Evolutionary conservation across 139 green algal species (phyloP).

Genomic region (Tetradesmus lagerheimii): DNA sequence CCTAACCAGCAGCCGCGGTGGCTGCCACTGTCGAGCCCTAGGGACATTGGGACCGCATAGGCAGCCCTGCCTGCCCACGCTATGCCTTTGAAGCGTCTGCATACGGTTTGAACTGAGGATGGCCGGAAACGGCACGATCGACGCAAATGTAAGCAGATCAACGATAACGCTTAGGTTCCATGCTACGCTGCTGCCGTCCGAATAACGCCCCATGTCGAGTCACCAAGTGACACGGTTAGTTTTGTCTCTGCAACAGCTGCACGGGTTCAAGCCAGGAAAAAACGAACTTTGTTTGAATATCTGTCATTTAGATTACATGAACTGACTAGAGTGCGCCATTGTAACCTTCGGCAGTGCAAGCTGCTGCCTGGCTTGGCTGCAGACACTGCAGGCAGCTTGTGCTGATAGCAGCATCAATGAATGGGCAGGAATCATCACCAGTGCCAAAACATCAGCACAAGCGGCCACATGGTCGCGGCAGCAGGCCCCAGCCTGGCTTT

Average conservation of each 20-base stretch:
- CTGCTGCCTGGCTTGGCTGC: background rate
- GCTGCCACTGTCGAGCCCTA: background rate
- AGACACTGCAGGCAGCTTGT: background rate
- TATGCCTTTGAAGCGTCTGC: background rate
- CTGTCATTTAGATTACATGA: too few species aligned
- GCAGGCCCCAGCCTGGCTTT: background rate
- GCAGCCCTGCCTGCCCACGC: background rate
- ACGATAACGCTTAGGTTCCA: background rate
- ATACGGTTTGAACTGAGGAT: background rate
- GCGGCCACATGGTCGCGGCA: background rate
- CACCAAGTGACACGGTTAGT: slow-evolving; percentile 1
- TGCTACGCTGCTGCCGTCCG: background rate
- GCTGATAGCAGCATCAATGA: background rate
- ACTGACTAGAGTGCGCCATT: background rate
- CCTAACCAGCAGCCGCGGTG: background rate
- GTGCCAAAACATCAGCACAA: background rate
- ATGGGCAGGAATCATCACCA: background rate
- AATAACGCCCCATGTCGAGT: background rate
- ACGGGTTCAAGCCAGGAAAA: background rate
- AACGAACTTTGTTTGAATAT: too few species aligned
- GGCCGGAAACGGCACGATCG: background rate
- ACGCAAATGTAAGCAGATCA: background rate
- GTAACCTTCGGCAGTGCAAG: background rate
- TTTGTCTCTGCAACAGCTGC: background rate
- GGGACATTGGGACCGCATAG: background rate